Base-by-base conservation (phyloP, 1,284 basidiomycete genomes). In the Austroboletus sp. region DNA sequence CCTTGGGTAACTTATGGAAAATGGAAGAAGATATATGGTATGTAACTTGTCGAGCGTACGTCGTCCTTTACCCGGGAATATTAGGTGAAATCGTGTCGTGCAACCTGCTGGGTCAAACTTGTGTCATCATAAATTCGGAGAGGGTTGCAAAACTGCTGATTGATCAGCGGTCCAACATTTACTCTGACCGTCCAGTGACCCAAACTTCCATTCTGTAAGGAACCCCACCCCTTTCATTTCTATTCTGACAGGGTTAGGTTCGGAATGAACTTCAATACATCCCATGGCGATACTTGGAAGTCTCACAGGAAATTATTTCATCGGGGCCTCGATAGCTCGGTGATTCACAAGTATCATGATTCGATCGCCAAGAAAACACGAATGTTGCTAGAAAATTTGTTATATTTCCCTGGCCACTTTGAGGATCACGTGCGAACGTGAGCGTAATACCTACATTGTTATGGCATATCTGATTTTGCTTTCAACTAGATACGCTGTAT, bases 1-100 rank as follows among this genome's bases (percentile, higher is more conserved):
- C 61, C 65, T 25, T 65, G 66, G 63, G 10, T 66, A 19, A 56
- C 60, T 7, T 65, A 61, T 19, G 26, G 17, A 31, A 45, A 49
- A n/a, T 65, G 59, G 62, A 52, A 45, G 17, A 49, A 50, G 36
- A 19, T 23, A 6, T 55, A 57, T 26, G 63, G 62, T 67, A 35
- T 6, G 60, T 48, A 19, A 4, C n/a, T 8, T 30, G 35, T 8
- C 6, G 13, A 5, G 6, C 23, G 17, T 10, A 8, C 6, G 3
- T 17, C n/a, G 3, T 29, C 19, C 25, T 30, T 50, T 13, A 46
- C 33, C 16, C 17, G 16, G 6, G 12, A 10, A 16, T 26, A 16
- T 17, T 12, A 60, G 61, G 58, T 11, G 49, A 60, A 21, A 48
- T 60, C 29, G 49, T 62, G 16, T 57, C 53, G 6, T 55, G 40